Percentiles rank a stretch among this genome's conserved stretches.
Evolutionary conservation across 1,139 yeast genomes (phyloP).

Genomic region (Entelexis paramagnoliae): DNA sequence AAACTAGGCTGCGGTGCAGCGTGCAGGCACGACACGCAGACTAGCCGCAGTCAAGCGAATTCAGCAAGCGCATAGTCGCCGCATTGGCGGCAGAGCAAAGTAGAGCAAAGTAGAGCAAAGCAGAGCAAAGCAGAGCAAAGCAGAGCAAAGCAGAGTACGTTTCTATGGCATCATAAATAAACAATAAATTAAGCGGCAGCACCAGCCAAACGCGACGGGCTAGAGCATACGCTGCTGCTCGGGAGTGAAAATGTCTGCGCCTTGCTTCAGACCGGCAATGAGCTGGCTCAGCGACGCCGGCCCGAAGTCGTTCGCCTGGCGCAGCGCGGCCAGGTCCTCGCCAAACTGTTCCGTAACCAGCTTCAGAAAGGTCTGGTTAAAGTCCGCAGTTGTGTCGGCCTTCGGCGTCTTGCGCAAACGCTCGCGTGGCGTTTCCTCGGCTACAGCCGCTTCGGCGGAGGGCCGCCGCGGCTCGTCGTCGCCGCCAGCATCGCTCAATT

Average conservation of each 20-base stretch:
- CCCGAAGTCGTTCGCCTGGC: constrained; percentile 34
- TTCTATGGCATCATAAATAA: not conserved
- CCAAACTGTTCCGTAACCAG: constrained; percentile 34
- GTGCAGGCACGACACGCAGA: too few species aligned
- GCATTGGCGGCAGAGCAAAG: too few species aligned
- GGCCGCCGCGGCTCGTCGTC: constrained; percentile 3
- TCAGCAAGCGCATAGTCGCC: too few species aligned
- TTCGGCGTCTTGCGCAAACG: constrained; percentile 21
- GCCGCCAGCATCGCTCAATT: constrained; percentile 20
- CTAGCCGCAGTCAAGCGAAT: too few species aligned
- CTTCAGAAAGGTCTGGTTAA: constrained; percentile 29
- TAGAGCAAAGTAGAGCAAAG: too few species aligned
- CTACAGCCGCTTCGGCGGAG: not conserved
- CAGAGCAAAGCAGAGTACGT: not conserved
- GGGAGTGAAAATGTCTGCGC: constrained; percentile 32
- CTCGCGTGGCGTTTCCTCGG: constrained; percentile 11
- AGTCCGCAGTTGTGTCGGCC: constrained; percentile 22
- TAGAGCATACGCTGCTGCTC: constrained; percentile 28
- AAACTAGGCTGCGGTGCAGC: not conserved
- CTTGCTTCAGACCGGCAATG: constrained; percentile 33
- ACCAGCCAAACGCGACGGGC: not conserved
- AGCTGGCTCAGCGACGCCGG: constrained; percentile 30
- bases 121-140: too few species aligned
- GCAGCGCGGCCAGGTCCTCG: constrained; percentile 32
- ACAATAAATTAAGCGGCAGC: not conserved